These are phyloP conservation scores for Simmondsia chinensis DNA, from an alignment of 148 eudicot genomes.

Conservation along the genomic window DNA sequence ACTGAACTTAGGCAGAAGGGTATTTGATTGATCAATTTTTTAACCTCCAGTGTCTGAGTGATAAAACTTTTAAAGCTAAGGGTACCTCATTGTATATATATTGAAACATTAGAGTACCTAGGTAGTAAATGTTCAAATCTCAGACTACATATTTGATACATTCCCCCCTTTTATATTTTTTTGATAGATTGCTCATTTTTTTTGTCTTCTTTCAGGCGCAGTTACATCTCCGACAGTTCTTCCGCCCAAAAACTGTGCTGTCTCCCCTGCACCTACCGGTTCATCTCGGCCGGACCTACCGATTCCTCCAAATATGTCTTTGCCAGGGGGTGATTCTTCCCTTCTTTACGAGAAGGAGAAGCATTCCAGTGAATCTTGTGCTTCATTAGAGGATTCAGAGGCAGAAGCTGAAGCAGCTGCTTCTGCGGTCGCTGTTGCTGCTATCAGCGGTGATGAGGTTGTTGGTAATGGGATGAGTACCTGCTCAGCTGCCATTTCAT, in stretches of 20 bases:
- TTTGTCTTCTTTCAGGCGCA: constrained; percentile 51
- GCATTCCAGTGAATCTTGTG: constrained; percentile 32
- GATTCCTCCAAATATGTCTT: constrained; percentile 30
- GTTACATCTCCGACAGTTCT: constrained; percentile 85
- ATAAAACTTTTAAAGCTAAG: too few relatives aligned
- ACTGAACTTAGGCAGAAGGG: too few relatives aligned
- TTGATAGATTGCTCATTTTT: neutral
- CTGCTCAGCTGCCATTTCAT: constrained; percentile 23
- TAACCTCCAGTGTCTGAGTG: too few relatives aligned
- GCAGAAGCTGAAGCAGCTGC: constrained; percentile 84
- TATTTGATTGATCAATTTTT: too few relatives aligned
- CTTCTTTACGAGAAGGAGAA: constrained; percentile 54
- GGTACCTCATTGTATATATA: too few relatives aligned
- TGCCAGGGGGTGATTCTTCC: constrained; percentile 27
- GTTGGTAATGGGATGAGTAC: constrained; percentile 33
- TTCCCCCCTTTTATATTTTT: neutral
- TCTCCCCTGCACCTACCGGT: constrained; percentile 51
- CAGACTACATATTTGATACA: neutral
- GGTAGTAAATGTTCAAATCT: too few relatives aligned
- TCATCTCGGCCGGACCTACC: constrained; percentile 45
- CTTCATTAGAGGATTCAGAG: constrained; percentile 53
- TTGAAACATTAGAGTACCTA: too few relatives aligned
- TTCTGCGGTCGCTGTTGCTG: constrained; percentile 88
- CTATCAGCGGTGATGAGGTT: constrained; percentile 67
- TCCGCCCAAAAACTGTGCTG: constrained; percentile 40